Conservation (phyloP, 2,329 filamentous ascomycete species). For the Clarireedia homoeocarpa region DNA sequence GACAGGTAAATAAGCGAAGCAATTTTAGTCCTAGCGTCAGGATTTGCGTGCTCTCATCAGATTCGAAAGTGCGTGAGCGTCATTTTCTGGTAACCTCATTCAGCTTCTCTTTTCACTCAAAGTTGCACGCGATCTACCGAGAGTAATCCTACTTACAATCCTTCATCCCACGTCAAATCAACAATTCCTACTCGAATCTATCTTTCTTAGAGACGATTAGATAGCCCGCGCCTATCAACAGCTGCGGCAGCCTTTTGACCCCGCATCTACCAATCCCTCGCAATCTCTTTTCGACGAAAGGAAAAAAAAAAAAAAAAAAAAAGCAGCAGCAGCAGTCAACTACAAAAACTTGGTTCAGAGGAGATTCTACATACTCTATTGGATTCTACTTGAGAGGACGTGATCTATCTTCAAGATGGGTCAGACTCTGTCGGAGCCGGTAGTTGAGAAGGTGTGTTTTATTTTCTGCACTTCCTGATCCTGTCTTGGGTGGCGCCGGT, state of each 20-base stretch:
- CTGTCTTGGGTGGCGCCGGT: conserved; percentile 1
- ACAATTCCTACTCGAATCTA: neutral
- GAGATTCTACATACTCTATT: conserved; percentile 6
- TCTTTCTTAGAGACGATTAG: neutral
- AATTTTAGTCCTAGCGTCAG: neutral
- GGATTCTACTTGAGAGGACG: conserved; percentile 23
- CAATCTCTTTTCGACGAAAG: conserved; percentile 4
- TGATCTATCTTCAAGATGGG: conserved; percentile 56
- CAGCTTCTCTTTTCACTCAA: neutral
- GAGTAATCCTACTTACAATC: neutral
- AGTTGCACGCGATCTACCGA: conserved; percentile 7
- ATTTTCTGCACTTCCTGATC: conserved; percentile 5
- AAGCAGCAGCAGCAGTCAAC: neutral
- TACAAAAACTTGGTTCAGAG: neutral
- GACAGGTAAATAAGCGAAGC: conserved; percentile 6
- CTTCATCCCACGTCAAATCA: neutral
- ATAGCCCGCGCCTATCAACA: conserved; percentile 6
- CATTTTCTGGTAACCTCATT: conserved; percentile 2
- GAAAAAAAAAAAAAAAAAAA: neutral
- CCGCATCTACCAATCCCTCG: conserved; percentile 4
- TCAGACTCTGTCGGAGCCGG: conserved; percentile 98
- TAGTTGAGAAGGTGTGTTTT: conserved; percentile 88
- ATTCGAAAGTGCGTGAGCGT: conserved; percentile 1
- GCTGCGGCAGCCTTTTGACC: neutral
- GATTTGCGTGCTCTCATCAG: neutral